Evolutionary conservation across 306 rosid genomes (phyloP).

Genomic region (Lathyrus sativus): DNA sequence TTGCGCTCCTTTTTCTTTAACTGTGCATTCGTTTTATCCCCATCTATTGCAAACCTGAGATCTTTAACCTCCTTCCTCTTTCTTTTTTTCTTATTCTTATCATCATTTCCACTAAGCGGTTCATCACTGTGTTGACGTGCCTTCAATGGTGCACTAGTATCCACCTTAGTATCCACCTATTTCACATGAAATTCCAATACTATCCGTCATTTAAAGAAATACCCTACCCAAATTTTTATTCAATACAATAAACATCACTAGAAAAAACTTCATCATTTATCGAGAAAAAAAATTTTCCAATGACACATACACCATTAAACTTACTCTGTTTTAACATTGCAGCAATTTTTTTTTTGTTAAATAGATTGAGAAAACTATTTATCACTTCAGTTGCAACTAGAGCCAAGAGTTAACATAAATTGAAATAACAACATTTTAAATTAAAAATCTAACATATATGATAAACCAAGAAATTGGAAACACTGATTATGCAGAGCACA

Average conservation of each 20-base stretch:
- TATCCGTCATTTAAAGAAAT: constrained; percentile 37
- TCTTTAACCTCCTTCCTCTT: constrained; percentile 77
- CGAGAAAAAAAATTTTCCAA: background rate
- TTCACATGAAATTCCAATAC: constrained; percentile 32
- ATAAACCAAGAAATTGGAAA: no score
- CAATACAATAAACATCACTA: background rate
- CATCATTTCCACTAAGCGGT: constrained; percentile 41
- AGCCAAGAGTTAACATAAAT: no score
- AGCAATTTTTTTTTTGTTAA: no score
- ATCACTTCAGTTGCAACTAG: no score
- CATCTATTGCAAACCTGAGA: constrained; percentile 64
- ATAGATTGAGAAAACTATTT: no score
- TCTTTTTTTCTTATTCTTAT: constrained; percentile 74
- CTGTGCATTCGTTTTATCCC: constrained; percentile 50
- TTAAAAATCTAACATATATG: no score
- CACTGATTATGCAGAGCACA: no score
- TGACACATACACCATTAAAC: constrained; percentile 10
- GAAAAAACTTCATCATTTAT: constrained; percentile 9
- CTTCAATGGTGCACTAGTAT: constrained; percentile 31
- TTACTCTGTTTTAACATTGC: constrained; percentile 12
- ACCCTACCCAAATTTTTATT: constrained; percentile 38
- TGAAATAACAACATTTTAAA: no score
- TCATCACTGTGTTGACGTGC: constrained; percentile 39
- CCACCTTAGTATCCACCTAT: constrained; percentile 39
- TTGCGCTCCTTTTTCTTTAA: constrained; percentile 61